These are phyloP conservation scores for Stylosanthes scabra DNA, from an alignment of 331 rosid genomes.

Conservation along the genomic window DNA sequence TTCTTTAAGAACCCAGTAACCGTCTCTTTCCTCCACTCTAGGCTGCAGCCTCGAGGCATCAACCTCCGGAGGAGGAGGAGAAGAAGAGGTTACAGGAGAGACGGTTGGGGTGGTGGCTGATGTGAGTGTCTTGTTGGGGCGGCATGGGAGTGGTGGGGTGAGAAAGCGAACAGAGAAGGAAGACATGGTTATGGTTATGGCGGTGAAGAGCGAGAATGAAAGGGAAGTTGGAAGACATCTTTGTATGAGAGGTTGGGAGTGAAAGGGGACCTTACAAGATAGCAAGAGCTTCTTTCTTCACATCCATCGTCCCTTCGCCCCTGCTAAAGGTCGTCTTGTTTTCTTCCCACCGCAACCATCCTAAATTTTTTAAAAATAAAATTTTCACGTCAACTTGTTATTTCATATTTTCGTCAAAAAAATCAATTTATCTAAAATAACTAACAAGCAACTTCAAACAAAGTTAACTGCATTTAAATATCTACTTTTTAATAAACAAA, in stretches of 20 bases:
- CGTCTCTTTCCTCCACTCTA: slow-evolving; percentile 75
- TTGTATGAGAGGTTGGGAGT: slow-evolving; percentile 50
- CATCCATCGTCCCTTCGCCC: slow-evolving; percentile 55
- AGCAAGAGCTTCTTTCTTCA: slow-evolving; percentile 48
- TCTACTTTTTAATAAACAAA: too few relatives aligned
- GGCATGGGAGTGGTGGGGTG: slow-evolving; percentile 49
- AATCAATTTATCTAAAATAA: too few relatives aligned
- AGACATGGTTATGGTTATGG: slow-evolving; percentile 52
- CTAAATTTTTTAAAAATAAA: not conserved
- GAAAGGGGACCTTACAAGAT: slow-evolving; percentile 51
- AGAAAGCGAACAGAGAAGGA: slow-evolving; percentile 62
- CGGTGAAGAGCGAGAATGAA: not conserved
- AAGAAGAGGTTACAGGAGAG: slow-evolving; percentile 32
- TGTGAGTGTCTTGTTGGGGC: slow-evolving; percentile 31
- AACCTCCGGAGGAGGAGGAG: slow-evolving; percentile 46
- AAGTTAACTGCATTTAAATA: too few relatives aligned
- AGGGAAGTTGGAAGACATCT: slow-evolving; percentile 41
- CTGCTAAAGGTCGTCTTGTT: slow-evolving; percentile 59
- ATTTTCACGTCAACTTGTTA: too few relatives aligned
- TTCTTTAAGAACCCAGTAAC: slow-evolving; percentile 83
- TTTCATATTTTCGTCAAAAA: too few relatives aligned
- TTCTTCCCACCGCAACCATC: not conserved
- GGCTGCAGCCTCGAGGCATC: slow-evolving; percentile 67
- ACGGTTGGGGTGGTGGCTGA: slow-evolving; percentile 49
- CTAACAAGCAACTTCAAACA: too few relatives aligned